These are phyloP conservation scores for Gymnopilus dilepis DNA, from an alignment of 768 basidiomycete genomes.

Conservation along the genomic window DNA sequence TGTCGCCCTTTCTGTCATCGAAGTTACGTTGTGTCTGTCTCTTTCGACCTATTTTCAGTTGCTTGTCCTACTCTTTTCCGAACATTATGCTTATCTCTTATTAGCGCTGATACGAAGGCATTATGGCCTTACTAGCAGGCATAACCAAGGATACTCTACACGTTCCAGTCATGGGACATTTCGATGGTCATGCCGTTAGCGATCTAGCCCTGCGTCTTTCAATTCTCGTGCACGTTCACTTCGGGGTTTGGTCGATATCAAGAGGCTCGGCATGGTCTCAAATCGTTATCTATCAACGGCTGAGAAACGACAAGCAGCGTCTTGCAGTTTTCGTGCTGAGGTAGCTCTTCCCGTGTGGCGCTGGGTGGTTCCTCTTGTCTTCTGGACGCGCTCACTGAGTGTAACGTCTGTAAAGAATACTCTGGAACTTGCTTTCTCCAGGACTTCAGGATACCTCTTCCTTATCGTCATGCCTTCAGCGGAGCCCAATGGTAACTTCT, in stretches of 20 bases:
- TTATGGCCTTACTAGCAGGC: background rate
- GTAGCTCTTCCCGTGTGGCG: too few relatives aligned
- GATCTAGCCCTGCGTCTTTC: too few relatives aligned
- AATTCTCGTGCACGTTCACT: too few relatives aligned
- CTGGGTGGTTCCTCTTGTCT: background rate
- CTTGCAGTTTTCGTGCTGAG: too few relatives aligned
- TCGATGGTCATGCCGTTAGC: background rate
- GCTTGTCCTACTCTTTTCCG: background rate
- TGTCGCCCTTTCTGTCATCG: background rate
- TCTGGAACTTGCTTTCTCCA: background rate
- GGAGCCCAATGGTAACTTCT: too few relatives aligned
- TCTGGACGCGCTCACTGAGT: background rate
- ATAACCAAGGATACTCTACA: background rate
- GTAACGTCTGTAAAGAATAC: background rate
- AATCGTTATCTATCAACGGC: too few relatives aligned
- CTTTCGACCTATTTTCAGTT: background rate
- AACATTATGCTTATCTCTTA: background rate
- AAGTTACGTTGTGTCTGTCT: background rate
- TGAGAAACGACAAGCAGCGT: too few relatives aligned
- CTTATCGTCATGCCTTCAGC: too few relatives aligned
- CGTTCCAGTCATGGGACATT: background rate
- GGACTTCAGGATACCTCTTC: too few relatives aligned
- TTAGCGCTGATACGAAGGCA: conserved; percentile 7
- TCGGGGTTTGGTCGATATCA: background rate
- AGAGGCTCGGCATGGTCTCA: background rate